Evolutionary conservation across 1,284 basidiomycete genomes (phyloP), one percentile per base, ranked within the genome.

Genomic region (Irpex sp.): DNA sequence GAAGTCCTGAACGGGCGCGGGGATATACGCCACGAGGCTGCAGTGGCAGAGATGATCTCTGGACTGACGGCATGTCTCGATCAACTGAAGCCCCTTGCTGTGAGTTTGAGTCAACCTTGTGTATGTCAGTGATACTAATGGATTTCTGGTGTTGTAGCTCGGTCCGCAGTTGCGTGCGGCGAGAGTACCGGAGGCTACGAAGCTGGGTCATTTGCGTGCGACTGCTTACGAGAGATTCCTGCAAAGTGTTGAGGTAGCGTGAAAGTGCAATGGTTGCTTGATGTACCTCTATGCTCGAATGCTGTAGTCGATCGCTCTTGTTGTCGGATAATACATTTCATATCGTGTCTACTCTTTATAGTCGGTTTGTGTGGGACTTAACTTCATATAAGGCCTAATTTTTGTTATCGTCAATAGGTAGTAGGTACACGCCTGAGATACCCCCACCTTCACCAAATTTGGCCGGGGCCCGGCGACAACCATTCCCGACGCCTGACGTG

Each of bases 31-130:
- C 89, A 91, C 70, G 80, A 77, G 58, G 88, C 89, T 9, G 91
- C 92, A 1, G 73, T 92, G 37, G 83, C 87, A 26, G 87, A 89
- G 69, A 94, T 94, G 88, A 83, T 87, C 48, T 80, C 83, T 2
- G 81, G 81, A 13, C 72, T 95, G 64, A 82, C 91, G 58, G 76
- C 76, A 36, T 78, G 85, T 47, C 80, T 89, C 37, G 87, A 91
- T 67, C 82, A 81, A 63, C 77, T 84, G 58, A 82, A 81, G 62
- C 87, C 88, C 6, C 74, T 84, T 9, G 79, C 81, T 74, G 91
- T 91, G 67, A 66, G 87, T 81, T 19, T 31, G 47, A 59, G 63
- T 57, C 51, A 63, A 52, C 62, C 11, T 63, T 15, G 26, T 71
- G 57, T 72, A 34, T 56, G 47, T 26, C n/a, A 48, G n/a, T 51